Evolutionary conservation across 2,329 filamentous ascomycete genomes (phyloP), one percentile per base, ranked within the genome.

Genomic region (Alternaria metachromatica): DNA sequence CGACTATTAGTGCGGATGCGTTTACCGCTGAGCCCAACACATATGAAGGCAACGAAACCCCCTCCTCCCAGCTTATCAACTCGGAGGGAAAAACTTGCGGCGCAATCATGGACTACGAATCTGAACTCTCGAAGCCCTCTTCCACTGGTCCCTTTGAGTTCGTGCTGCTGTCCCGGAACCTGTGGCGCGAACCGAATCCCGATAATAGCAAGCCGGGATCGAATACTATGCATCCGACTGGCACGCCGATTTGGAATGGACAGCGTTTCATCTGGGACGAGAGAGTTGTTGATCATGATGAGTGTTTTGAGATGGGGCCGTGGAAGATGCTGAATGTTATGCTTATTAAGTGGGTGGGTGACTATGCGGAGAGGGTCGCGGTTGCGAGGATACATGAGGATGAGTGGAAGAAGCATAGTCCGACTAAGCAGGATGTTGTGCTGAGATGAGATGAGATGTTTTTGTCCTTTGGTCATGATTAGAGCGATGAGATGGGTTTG

Each of bases 271-370:
- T 76, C 3, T 77, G 74, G 73, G 70, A 77, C 13, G 53, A 74
- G 30, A 64, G 72, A 20, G 63, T 78, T 33, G 59, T 63, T 4
- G 76, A 78, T 45, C 74, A 77, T 26, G 73, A 73, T 4, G 58
- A 62, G 8, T 48, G 66, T 0, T 77, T 72, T 44, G 55, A 55
- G 9, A n/a, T 55, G 11, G 73, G 71, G 5, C 69, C 72, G 20
- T 79, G 76, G 76, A 74, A 71, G 41, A 71, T 78, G 75, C 59
- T 76, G 6, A 79, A 78, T 59, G 74, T 78, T 7, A 72, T 79
- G 70, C 55, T 79, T 41, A 71, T 79, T 9, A 69, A 72, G 46
- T 77, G 74, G 74, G 68, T 71, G 21, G 72, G 70, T 9, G 69
- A 66, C 15, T 46, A 63, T 33, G 72, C 73, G 3, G 72, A 77